Evolutionary conservation across 345 rosid genomes (phyloP).

Genomic region (Raphanus raphanistrum): DNA sequence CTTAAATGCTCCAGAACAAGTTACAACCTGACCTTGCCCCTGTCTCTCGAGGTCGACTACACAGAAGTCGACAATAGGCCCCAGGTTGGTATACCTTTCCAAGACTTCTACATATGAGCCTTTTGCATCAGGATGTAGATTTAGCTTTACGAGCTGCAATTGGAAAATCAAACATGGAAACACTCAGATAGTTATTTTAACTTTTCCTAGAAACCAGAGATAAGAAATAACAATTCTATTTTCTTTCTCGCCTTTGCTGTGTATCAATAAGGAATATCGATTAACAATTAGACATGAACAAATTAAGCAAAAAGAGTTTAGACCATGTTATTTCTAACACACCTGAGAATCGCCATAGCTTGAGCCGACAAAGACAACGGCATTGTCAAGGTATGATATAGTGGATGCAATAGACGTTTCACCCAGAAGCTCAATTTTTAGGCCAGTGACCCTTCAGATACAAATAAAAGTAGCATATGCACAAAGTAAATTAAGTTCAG

Average conservation of each 20-base stretch:
- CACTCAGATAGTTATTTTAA: background rate
- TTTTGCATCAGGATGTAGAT: constrained; percentile 88
- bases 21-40: constrained; percentile 99
- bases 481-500: constrained; percentile 4
- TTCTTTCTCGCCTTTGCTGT: too few relatives aligned
- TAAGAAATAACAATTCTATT: background rate
- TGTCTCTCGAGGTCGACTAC: constrained; percentile 99
- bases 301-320: background rate
- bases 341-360: constrained; percentile 99
- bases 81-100: constrained; percentile 93
- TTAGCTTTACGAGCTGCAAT: constrained; percentile 86
- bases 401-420: constrained; percentile 95
- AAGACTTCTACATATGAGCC: constrained; percentile 95
- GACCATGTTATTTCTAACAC: constrained; percentile 1
- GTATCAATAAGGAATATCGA: too few relatives aligned
- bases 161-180: constrained; percentile 26
- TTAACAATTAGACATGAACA: background rate
- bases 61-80: constrained; percentile 96
- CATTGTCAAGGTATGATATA: constrained; percentile 96
- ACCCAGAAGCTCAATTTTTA: constrained; percentile 91
- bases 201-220: constrained; percentile 6
- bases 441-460: constrained; percentile 81
- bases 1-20: constrained; percentile 98
- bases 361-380: constrained; percentile 88
- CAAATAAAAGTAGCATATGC: constrained; percentile 16